A percentile compares a stretch with the other conserved stretches of the same genome.
Evolutionary conservation across 2,329 filamentous ascomycete genomes (phyloP).

Genomic region (Aspergillus sp.): DNA sequence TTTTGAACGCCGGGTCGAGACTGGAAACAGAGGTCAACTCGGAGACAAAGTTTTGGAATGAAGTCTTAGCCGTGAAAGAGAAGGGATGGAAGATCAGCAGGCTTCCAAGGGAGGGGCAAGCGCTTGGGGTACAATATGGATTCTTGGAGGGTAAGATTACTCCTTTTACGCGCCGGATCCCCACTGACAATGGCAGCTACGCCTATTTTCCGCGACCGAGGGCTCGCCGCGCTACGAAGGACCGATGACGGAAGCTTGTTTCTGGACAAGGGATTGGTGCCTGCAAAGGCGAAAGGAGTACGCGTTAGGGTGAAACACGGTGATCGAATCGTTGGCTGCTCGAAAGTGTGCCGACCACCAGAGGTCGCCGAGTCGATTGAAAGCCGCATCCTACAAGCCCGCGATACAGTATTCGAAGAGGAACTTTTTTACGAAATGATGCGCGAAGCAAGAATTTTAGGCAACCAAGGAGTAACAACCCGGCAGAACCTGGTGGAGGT

Average conservation of each 20-base stretch:
- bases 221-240: conserved; percentile 77
- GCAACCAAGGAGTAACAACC: conserved; percentile 68
- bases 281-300: conserved; percentile 58
- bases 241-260: conserved; percentile 71
- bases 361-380: conserved; percentile 32
- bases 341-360: conserved; percentile 26
- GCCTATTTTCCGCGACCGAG: conserved; percentile 63
- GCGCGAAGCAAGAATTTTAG: conserved; percentile 73
- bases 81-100: conserved; percentile 84
- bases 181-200: conserved; percentile 42
- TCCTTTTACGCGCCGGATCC: no score
- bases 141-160: conserved; percentile 67
- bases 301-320: conserved; percentile 65
- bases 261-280: conserved; percentile 63
- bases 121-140: conserved; percentile 83
- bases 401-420: conserved; percentile 57
- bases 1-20: conserved; percentile 69
- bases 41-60: conserved; percentile 86
- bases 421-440: conserved; percentile 90
- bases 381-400: conserved; percentile 41
- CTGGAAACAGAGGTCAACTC: conserved; percentile 74
- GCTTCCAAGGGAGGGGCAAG: conserved; percentile 69
- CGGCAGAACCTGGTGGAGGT: conserved; percentile 60
- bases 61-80: conserved; percentile 76
- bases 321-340: conserved; percentile 59